Evolutionary conservation across 2,329 filamentous ascomycete genomes (phyloP).

Genomic region (Ceratocystis cubensis): DNA sequence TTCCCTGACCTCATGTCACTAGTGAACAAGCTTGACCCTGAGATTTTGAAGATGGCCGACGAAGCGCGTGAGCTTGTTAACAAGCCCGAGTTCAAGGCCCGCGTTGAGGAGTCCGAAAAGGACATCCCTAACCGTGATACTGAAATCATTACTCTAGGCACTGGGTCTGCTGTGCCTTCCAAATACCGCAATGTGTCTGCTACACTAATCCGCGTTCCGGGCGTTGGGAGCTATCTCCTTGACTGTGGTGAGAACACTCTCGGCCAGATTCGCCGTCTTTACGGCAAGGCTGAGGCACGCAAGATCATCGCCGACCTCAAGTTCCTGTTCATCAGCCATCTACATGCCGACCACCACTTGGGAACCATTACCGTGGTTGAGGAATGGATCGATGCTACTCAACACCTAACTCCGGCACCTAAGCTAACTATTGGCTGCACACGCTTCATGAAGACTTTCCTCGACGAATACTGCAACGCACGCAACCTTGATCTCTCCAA

Average conservation of each 20-base stretch:
- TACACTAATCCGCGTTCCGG: constrained; percentile 73
- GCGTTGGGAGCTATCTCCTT: constrained; percentile 74
- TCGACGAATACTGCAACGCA: constrained; percentile 66
- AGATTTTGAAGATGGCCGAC: constrained; percentile 42
- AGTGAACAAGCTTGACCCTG: constrained; percentile 29
- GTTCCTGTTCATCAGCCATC: constrained; percentile 83
- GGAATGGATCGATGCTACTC: constrained; percentile 56
- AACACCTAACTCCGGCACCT: constrained; percentile 26
- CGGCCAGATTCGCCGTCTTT: constrained; percentile 70
- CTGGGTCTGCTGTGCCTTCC: constrained; percentile 78
- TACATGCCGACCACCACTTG: constrained; percentile 93
- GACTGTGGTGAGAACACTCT: constrained; percentile 89
- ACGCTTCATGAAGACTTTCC: constrained; percentile 57
- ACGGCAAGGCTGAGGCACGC: constrained; percentile 48
- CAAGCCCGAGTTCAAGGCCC: constrained; percentile 35
- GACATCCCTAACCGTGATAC: constrained; percentile 61
- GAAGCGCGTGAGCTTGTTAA: constrained; percentile 33
- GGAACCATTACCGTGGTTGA: constrained; percentile 70
- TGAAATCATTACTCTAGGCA: constrained; percentile 79
- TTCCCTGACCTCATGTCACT: constrained; percentile 38
- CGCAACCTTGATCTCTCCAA: constrained; percentile 61
- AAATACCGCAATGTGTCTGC: constrained; percentile 93
- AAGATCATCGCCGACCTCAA: constrained; percentile 67
- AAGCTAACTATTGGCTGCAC: constrained; percentile 58
- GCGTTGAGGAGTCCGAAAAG: constrained; percentile 41